Conservation (phyloP, 2,329 filamentous ascomycete species). For the Fusarium sp. region DNA sequence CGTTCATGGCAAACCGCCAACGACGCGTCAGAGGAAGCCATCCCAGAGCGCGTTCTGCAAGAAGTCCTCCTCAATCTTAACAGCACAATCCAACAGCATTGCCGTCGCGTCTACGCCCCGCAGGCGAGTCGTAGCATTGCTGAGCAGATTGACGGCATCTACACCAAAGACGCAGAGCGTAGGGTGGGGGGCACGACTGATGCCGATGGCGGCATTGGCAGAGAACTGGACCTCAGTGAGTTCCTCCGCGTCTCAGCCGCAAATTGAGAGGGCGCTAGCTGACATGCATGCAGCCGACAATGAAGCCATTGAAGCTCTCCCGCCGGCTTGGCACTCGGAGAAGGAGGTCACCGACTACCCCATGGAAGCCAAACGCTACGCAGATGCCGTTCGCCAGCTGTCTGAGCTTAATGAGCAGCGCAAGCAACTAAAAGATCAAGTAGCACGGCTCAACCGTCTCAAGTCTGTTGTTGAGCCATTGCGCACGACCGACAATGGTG, state of each 20-base stretch:
- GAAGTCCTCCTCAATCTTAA: conserved; percentile 74
- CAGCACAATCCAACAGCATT: conserved; percentile 75
- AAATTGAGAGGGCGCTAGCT: fast-evolving
- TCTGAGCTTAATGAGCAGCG: conserved; percentile 63
- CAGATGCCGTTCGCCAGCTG: conserved; percentile 65
- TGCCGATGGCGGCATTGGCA: conserved; percentile 55
- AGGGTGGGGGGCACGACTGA: conserved; percentile 55
- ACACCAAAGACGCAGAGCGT: conserved; percentile 65
- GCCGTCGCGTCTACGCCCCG: conserved; percentile 75
- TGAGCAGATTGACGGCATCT: conserved; percentile 79
- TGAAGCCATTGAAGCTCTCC: conserved; percentile 63
- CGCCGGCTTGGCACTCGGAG: conserved; percentile 62
- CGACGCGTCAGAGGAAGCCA: conserved; percentile 56
- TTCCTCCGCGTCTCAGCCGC: background rate
- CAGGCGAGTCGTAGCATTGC: conserved; percentile 80
- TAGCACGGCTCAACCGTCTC: conserved; percentile 66
- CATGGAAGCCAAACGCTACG: conserved; percentile 67
- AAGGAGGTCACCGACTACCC: conserved; percentile 58
- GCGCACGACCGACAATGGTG: conserved; percentile 47
- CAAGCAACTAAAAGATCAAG: conserved; percentile 55
- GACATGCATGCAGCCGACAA: conserved; percentile 55
- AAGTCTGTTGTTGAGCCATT: conserved; percentile 65
- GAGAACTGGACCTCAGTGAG: conserved; percentile 64
- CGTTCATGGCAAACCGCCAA: conserved; percentile 67
- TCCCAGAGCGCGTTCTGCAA: conserved; percentile 67